Evolutionary conservation across 106 monocot genomes (phyloP), one percentile per base, ranked within the genome.

Genomic region (Dendrobium chrysotoxum): DNA sequence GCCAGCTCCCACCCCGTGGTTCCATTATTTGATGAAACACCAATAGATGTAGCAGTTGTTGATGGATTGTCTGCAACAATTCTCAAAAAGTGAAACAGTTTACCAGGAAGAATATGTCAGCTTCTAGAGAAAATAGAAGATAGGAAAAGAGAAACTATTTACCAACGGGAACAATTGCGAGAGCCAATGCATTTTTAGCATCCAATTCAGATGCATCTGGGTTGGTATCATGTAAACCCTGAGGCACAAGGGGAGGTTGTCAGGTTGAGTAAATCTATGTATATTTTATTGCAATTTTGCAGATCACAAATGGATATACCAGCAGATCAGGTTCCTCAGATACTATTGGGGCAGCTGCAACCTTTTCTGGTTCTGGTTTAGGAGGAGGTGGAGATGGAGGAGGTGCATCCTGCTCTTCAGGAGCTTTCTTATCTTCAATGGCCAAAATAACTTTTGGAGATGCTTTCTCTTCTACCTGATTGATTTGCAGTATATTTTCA

Each of bases 1-100:
- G 96, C 96, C 84, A 96, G 85, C 78, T 96, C 96, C 96, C 96
- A 96, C 58, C 96, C 91, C 31, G 91, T 93, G 28, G 86, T 85
- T 44, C 85, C 85, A 81, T 79, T 84, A 80, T 85, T 80, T 26
- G 81, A 4, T 73, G 45, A 79, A 72, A 82, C 44, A 72, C 74
- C 31, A 46, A 55, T 23, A 72, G 89, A 61, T 67, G 82, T 18
- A 35, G 89, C 44, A 79, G 88, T 46, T 17, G 77, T 79, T 64
- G 91, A 82, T 47, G 58, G 57, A 80, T 76, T 85, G 40, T 95
- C 95, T 95, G 86, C 4, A 50, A 76, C 26, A 74, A 1, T 6
- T 7, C 7, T 10, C 26, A 40, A 40, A 74, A 1, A 25, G 20
- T 42, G 8, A 75, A 84, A 82, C 46, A 40, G n/a, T 67, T 79